These are phyloP conservation scores for Acer campestre DNA, from an alignment of 345 rosid species.

Conservation along the genomic window DNA sequence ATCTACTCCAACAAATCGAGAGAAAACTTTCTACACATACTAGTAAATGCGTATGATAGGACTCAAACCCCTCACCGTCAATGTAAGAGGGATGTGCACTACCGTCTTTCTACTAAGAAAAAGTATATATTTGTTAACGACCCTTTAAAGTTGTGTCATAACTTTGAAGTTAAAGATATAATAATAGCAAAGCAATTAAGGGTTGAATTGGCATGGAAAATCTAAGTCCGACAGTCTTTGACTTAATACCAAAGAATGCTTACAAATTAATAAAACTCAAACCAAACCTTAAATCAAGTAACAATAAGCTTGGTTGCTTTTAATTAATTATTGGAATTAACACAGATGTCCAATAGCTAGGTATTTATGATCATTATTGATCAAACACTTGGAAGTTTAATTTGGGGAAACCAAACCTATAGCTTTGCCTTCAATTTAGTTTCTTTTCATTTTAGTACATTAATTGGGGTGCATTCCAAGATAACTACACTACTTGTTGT, in stretches of 20 bases:
- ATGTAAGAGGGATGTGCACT: too few species aligned
- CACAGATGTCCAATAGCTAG: constrained; percentile 10
- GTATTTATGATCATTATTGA: too few species aligned
- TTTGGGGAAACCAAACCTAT: neutral
- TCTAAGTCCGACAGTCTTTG: constrained; percentile 1
- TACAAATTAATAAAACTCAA: neutral
- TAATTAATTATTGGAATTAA: neutral
- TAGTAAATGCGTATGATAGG: too few species aligned
- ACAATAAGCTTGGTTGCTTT: neutral
- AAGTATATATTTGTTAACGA: neutral
- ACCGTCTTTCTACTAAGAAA: too few species aligned
- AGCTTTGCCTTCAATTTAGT: constrained; percentile 24
- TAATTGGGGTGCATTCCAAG: constrained; percentile 28
- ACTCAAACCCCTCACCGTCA: too few species aligned
- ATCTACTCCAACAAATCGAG: too few species aligned
- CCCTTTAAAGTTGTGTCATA: neutral
- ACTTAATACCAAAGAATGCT: constrained; percentile 1
- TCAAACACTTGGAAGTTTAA: neutral
- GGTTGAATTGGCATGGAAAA: neutral
- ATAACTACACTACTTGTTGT: neutral
- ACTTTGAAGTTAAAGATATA: neutral
- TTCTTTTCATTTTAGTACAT: constrained; percentile 18
- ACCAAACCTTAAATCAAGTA: neutral
- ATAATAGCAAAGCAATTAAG: neutral
- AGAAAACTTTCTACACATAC: too few species aligned